Evolutionary conservation across 371 early-diverging fungal species (phyloP), one percentile per base, ranked within the genome.

Genomic region (Paraphysoderma sedebokerense): DNA sequence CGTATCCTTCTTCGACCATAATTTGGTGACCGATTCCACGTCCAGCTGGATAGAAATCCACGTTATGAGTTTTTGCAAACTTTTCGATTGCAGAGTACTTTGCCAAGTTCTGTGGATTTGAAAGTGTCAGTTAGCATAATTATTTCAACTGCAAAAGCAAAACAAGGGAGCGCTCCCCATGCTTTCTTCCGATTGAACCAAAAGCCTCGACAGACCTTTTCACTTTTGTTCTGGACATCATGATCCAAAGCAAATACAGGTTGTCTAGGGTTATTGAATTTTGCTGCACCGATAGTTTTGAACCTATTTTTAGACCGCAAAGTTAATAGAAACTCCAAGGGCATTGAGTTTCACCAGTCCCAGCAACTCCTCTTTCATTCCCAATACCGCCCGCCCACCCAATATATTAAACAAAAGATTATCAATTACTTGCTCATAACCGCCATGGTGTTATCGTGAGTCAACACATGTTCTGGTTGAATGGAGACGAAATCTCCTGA

Each of bases 1-100:
- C 89, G 53, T 92, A 91, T 15, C 92, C 92, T 59, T 92, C 90
- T 59, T 95, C 96, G 41, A 92, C 78, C 74, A 92, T 79, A 52
- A 91, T 80, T 63, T 95, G 96, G 52, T 95, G 96, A 28, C 92
- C 96, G 51, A 95, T 95, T 41, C 96, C 96, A 29, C 89, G 77
- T 15, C 92, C 96, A 34, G 92, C 91, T 22, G 90, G 90, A 54
- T 92, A 92, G 53, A 89, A 91, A 52, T 81, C 82, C 40, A 88
- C 78, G n/a, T 75, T 71, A 55, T 92, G 81, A n/a, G 68, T 42
- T 29, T 67, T 65, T 12, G 87, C 90, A 65, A 91, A 95, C 31
- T 59, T 65, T 53, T 77, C 82, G 53, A 95, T 95, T 8, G 72
- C 65, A 15, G 63, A 62, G 56, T 92, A 92, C 61, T 95, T 95